These are phyloP conservation scores for Candida michaelii DNA, from an alignment of 805 yeast genomes.

Conservation along the genomic window DNA sequence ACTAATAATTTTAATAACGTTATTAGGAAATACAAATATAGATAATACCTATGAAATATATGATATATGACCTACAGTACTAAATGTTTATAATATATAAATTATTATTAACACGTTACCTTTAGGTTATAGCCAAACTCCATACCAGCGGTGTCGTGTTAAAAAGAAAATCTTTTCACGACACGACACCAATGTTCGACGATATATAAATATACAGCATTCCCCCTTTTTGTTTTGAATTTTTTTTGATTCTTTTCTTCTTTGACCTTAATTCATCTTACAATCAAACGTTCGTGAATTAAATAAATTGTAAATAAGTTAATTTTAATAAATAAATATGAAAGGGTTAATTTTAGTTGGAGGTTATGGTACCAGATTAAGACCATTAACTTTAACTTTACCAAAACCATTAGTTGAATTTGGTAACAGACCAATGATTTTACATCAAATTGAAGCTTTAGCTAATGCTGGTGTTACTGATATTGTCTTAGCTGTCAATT, in stretches of 20 bases:
- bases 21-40: too few species aligned
- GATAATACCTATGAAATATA: too few species aligned
- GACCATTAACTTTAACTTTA: slow-evolving; percentile 92
- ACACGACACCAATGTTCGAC: slow-evolving; percentile 10
- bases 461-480: slow-evolving; percentile 99
- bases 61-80: too few species aligned
- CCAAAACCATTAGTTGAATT: slow-evolving; percentile 98
- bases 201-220: slow-evolving; percentile 6
- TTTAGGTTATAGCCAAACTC: too few species aligned
- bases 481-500: slow-evolving; percentile 97
- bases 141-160: slow-evolving; percentile 2
- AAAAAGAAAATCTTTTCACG: slow-evolving; percentile 4
- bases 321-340: slow-evolving; percentile 43
- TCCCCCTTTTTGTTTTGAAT: slow-evolving; percentile 6
- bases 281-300: neutral
- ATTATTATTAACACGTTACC: too few species aligned
- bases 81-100: too few species aligned
- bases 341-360: slow-evolving; percentile 98
- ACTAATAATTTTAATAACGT: too few species aligned
- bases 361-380: slow-evolving; percentile 99
- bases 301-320: slow-evolving; percentile 2
- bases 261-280: slow-evolving; percentile 4
- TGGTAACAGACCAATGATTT: slow-evolving; percentile 98
- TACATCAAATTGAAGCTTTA: slow-evolving; percentile 97
- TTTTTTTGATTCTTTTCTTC: slow-evolving; percentile 4